Conservation (phyloP, 169 alveolate genomes). For the Plasmodium inui region DNA sequence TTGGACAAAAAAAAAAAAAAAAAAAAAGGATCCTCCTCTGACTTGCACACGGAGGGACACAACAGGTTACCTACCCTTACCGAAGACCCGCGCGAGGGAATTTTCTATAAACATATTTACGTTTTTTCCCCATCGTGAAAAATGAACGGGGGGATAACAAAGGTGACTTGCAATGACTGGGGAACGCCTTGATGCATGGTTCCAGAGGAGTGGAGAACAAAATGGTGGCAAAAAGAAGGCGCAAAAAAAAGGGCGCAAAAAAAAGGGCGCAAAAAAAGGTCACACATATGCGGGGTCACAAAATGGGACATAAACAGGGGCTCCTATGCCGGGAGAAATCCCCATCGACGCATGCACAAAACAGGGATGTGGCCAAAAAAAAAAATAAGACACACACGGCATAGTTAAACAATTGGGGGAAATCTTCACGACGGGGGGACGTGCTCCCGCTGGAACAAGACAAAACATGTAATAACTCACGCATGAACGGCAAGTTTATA, state of each 20-base stretch:
- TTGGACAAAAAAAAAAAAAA: background rate
- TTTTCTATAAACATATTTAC: background rate
- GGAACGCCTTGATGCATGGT: background rate
- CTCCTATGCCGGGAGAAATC: background rate
- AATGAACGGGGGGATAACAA: background rate
- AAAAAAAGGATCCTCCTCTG: background rate
- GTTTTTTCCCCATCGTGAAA: background rate
- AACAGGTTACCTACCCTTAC: background rate
- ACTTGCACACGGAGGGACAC: background rate
- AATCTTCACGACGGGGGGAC: background rate
- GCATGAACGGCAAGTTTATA: background rate
- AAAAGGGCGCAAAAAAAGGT: too few relatives aligned
- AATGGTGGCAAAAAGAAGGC: background rate
- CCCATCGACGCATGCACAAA: background rate
- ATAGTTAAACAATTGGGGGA: background rate
- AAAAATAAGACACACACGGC: background rate
- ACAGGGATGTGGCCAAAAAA: background rate
- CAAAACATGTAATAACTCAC: background rate
- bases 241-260: too few relatives aligned
- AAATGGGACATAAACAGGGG: background rate
- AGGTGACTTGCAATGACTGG: background rate
- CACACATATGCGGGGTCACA: too few relatives aligned
- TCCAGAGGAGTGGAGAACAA: background rate
- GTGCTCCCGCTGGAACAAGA: background rate
- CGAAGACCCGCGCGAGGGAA: background rate